Evolutionary conservation across 2,329 filamentous ascomycete genomes (phyloP), one percentile per base, ranked within the genome.

Genomic region (Aspergillus fumigatus): DNA sequence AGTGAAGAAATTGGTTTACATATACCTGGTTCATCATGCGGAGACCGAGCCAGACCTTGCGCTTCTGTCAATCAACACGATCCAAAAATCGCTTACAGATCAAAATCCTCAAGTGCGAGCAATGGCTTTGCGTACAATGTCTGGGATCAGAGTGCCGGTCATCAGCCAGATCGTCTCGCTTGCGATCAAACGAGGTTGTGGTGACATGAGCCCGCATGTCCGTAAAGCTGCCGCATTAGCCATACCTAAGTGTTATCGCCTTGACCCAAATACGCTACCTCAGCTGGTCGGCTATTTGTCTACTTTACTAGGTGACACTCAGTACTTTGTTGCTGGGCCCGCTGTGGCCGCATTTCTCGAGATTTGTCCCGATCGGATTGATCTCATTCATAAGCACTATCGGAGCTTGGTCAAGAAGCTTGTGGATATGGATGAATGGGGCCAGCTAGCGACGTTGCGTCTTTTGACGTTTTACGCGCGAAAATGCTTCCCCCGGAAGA

Each of bases 391-490:
- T 74, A 87, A 88, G 62, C 89, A 96, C 70, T 99, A 97, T 75
- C 85, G 90, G 51, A 81, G 84, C 38, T 78, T 99, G 60, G 87
- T 96, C 60, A 90, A 86, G 72, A 96, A 97, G 78, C 78, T 97
- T 52, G 91, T 97, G 25, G 94, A 99, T 70, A 99, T 99, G 94
- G 94, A 99, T 69, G 94, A 99, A 75, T 99, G 94, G 94, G 89
- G 92, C 45, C 94, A 99, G 75, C 74, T 97, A 53, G 88, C 91
- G 2, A 89, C 89, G 2, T 70, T 99, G 64, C 84, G 86, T 41
- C 79, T 99, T 62, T 87, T 97, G 84, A 88, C 89, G 1, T 79
- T 86, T 23, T 99, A 99, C 72, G 86, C 90, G 1, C 85, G 94
- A 54, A 89, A 84, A 69, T 97, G 91, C 72, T 99, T 99, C 65